Evolutionary conservation across 495 filamentous ascomycete genomes (phyloP), one percentile per base, ranked within the genome.

Genomic region (Usnea hakonensis): DNA sequence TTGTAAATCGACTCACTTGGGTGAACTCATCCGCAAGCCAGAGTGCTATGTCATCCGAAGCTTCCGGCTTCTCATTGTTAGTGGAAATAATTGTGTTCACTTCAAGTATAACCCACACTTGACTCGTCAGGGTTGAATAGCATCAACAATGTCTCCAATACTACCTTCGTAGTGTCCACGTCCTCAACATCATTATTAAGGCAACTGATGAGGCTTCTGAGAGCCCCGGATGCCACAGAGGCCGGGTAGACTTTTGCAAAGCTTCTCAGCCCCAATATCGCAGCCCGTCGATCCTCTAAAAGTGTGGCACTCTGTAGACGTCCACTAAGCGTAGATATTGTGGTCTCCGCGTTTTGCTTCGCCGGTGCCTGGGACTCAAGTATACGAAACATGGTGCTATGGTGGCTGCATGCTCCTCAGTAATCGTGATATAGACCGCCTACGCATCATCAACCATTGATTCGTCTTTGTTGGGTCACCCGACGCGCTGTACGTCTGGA

Each of bases 1-100:
- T 28, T 46, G 52, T 43, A 48, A 30, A 30, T n/a, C 46, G n/a
- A 64, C 79, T 60, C 75, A 90, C 89, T 82, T 96, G 91, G 36
- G 95, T 97, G 69, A 98, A 98, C 72, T 97, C 92, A 75, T 98
- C 94, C 54, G 94, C 93, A 59, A 98, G 81, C 92, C 93, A 97
- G 8, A 97, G 82, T 33, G 90, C 89, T 70, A 98, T 95, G 72
- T 98, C 94, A 62, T 97, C 95, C 17, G 91, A 95, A 46, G 94
- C 91, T 81, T 98, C 94, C 56, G 91, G 90, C 86, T 88, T 71
- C 55, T 56, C 60, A 33, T 28, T 54, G 62, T 79, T 65, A 79
- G 75, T 65, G 13, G 1, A 21, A n/a, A n/a, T 44, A 38, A 59
- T 13, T 23, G 2, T 21, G 13, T 38, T 26, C 36, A 10, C 37